Evolutionary conservation across 2,329 filamentous ascomycete species (phyloP).

Genomic region (Colletotrichum neosansevieriae): DNA sequence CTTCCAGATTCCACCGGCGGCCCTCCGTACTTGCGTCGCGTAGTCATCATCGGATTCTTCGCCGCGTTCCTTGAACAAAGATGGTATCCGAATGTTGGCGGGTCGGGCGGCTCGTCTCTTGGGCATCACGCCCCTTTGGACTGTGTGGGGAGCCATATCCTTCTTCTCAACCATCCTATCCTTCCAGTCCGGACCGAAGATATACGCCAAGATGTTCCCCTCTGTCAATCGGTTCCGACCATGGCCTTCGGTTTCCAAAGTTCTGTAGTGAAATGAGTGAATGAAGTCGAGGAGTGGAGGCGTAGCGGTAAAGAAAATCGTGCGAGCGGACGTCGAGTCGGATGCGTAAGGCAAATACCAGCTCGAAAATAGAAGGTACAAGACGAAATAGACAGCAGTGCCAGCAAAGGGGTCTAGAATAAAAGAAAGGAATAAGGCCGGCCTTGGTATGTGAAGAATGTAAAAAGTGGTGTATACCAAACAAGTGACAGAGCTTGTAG

Average conservation of each 20-base stretch:
- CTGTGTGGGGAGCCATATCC: conserved; percentile 33
- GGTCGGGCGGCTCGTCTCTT: conserved; percentile 25
- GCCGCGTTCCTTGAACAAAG: conserved; percentile 20
- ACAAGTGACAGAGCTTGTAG: conserved; percentile 16
- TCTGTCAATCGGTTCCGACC: conserved; percentile 36
- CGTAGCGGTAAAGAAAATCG: not conserved
- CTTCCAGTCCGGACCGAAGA: conserved; percentile 31
- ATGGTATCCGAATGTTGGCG: conserved; percentile 25
- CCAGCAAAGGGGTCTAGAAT: conserved; percentile 38
- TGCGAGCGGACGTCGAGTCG: conserved; percentile 7
- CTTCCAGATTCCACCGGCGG: conserved; percentile 35
- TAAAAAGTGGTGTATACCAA: conserved; percentile 32
- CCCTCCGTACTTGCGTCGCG: conserved; percentile 20
- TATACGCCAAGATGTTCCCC: conserved; percentile 30
- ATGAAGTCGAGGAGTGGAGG: not conserved
- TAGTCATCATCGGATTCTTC: conserved; percentile 36
- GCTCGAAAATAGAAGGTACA: conserved; percentile 15
- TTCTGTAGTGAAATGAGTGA: not conserved
- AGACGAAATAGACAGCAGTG: conserved; percentile 30
- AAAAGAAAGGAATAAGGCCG: conserved; percentile 40
- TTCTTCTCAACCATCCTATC: conserved; percentile 36
- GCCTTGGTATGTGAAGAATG: conserved; percentile 38
- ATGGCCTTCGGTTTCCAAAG: conserved; percentile 29
- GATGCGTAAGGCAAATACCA: not conserved
- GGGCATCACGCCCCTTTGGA: conserved; percentile 20